Base-by-base conservation (phyloP, 768 basidiomycete species). In the Tephrocybe sp. region DNA sequence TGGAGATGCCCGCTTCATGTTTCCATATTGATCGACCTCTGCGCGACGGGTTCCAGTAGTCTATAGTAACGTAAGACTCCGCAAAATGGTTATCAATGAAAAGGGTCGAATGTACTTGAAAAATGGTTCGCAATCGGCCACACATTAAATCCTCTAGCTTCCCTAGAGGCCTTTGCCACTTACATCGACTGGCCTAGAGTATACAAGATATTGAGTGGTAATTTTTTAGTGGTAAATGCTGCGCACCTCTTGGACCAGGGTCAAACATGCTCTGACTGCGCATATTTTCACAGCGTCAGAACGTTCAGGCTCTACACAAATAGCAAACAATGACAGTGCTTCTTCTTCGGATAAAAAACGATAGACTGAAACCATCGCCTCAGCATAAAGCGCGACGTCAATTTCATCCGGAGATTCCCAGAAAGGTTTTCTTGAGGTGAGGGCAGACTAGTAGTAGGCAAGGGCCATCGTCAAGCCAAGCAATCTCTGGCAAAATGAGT, bases 211-310 rank as follows among this genome's bases (percentile, higher is more conserved):
- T 21, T 15, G 34, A 47, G 21, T 38, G n/a, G 49, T n/a, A n/a
- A 24, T 51, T 18, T n/a, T 45, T 21, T 12, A n/a, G 39, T 47
- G 23, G 15, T 21, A 23, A 52, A 1, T 16, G 23, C 7, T 13
- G 57, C 68, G 49, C 59, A 83, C 86, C 72, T 94, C 90, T 45
- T 80, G 74, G 6, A 77, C 70, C 25, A 92, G 62, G 0, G 82
- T 87, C 33, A 88, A 65, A 56, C 78, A 83, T 2, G 91, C 88
- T 53, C 85, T 82, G 46, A 93, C 73, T 2, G 78, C 91, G 50
- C 81, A 80, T 10, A 86, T 79, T 70, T 93, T 93, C 56, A 90
- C 80, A 1, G 86, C 85, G 21, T 91, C 88, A 1, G 88, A 86
- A 24, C 86, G 79, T 57, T 91, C 87, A 8, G 90, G 81, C 47